These are phyloP conservation scores for Kluyveromyces sp. DNA, from an alignment of 1,139 yeast species.

Conservation along the genomic window DNA sequence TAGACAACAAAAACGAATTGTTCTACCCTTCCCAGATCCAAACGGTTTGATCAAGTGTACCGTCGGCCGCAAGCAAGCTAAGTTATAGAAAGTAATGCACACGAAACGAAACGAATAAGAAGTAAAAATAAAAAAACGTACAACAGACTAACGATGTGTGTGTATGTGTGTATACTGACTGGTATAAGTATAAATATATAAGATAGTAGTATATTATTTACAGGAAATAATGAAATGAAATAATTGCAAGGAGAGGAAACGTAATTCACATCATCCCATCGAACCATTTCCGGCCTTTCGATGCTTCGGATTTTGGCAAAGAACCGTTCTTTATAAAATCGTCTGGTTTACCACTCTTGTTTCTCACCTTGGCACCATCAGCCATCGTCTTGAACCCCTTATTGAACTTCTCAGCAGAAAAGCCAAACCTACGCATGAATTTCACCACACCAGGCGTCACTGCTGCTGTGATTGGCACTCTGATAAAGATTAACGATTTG, in stretches of 20 bases:
- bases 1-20: conserved; percentile 69
- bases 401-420: conserved; percentile 55
- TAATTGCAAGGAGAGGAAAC: background rate
- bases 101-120: background rate
- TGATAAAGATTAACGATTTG: conserved; percentile 67
- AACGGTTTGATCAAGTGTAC: conserved; percentile 84
- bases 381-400: conserved; percentile 25
- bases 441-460: conserved; percentile 76
- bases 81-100: conserved; percentile 27
- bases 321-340: conserved; percentile 20
- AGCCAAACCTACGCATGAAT: conserved; percentile 66
- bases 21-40: conserved; percentile 86
- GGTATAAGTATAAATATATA: too few species aligned
- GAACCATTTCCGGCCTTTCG: conserved; percentile 26
- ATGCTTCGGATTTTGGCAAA: conserved; percentile 14
- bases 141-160: too few species aligned
- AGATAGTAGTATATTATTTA: too few species aligned
- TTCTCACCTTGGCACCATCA: conserved; percentile 21
- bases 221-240: too few species aligned
- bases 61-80: conserved; percentile 63
- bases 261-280: conserved; percentile 15
- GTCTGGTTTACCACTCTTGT: conserved; percentile 23
- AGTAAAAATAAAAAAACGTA: background rate
- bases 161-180: too few species aligned
- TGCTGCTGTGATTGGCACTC: conserved; percentile 89